A percentile compares a stretch with the other conserved stretches of the same genome.
These are phyloP conservation scores for Agarophyton chilense DNA, from an alignment of 23 red algal genomes.

Conservation along the genomic window DNA sequence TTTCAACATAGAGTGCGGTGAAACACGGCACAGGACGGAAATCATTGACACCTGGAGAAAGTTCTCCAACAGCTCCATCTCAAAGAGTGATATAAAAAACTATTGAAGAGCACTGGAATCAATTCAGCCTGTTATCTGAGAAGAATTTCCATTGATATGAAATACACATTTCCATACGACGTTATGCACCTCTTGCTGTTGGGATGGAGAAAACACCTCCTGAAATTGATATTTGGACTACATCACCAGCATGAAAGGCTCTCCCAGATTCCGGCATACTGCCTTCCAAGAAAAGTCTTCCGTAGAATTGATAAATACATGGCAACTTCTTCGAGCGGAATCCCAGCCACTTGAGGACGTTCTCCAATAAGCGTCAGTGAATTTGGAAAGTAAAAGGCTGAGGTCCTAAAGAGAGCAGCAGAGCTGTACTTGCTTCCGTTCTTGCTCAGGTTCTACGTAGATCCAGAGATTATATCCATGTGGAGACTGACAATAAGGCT, in stretches of 20 bases:
- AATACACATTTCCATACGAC: neutral
- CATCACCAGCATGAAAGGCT: neutral
- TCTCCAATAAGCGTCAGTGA: neutral
- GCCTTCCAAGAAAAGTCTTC: neutral
- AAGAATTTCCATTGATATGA: neutral
- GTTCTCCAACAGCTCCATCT: neutral
- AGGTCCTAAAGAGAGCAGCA: neutral
- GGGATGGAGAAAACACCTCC: neutral
- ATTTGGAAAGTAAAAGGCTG: neutral
- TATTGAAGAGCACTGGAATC: neutral
- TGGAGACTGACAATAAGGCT: neutral
- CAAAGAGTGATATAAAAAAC: neutral
- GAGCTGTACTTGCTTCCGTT: neutral
- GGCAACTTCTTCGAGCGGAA: neutral
- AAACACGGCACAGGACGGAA: neutral
- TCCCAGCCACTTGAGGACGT: neutral
- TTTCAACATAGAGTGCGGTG: neutral
- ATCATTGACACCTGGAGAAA: neutral
- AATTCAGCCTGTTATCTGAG: neutral
- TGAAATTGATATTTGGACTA: neutral
- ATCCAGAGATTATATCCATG: neutral
- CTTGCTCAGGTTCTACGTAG: neutral
- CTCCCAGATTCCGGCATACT: neutral
- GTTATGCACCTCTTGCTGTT: neutral
- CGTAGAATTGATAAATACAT: neutral